phyloP scores from a whole-genome alignment of 805 yeast species.

The Myxozyma geophila region DNA sequence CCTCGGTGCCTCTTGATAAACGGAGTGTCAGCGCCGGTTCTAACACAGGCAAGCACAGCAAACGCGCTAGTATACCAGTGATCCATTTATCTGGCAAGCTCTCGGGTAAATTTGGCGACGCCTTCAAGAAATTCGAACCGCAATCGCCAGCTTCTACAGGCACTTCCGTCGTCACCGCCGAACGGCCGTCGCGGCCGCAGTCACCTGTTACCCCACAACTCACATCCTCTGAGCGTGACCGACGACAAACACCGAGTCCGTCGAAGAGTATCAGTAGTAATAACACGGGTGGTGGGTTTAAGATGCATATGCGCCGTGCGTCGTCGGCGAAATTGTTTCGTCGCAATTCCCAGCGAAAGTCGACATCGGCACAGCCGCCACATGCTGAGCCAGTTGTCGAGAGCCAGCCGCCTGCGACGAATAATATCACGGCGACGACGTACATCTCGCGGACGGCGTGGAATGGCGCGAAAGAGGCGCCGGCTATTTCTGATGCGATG shows the following conservation, averaged over 20 bases:
- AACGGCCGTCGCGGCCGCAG: not conserved
- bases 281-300: slow-evolving; percentile 20
- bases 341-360: slow-evolving; percentile 5
- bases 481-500: slow-evolving; percentile 12
- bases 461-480: slow-evolving; percentile 13
- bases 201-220: not conserved
- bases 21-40: slow-evolving; percentile 22
- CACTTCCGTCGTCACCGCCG: too few relatives aligned
- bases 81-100: slow-evolving; percentile 6
- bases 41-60: slow-evolving; percentile 21
- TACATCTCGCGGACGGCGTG: not conserved
- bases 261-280: slow-evolving; percentile 9
- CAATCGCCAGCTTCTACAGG: not conserved
- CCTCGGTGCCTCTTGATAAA: not conserved
- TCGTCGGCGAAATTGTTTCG: slow-evolving; percentile 20
- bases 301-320: slow-evolving; percentile 16
- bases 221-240: not conserved
- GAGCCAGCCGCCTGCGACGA: not conserved
- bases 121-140: slow-evolving; percentile 30
- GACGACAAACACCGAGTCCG: slow-evolving; percentile 25
- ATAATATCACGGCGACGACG: not conserved
- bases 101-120: slow-evolving; percentile 35
- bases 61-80: slow-evolving; percentile 27
- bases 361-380: not conserved
- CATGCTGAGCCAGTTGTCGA: not conserved